Conservation (phyloP, 176 grass and related monocot species). For the Ampelocalamus luodianensis region DNA sequence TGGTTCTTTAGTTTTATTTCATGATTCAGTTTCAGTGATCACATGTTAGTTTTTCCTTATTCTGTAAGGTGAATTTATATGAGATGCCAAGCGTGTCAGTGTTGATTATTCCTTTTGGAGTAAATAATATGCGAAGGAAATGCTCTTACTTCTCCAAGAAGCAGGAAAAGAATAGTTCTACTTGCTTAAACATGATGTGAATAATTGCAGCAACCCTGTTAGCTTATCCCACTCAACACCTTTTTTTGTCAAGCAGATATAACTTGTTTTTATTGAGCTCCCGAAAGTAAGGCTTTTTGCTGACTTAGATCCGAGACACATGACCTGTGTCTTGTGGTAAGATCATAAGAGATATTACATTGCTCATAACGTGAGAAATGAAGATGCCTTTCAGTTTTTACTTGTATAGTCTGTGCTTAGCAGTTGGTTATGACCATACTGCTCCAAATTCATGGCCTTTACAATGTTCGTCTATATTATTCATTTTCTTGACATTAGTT, state of each 20-base stretch:
- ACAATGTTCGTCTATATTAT: background rate
- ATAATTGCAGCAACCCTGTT: background rate
- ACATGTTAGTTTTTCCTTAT: slow-evolving; percentile 17
- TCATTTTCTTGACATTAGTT: slow-evolving; percentile 17
- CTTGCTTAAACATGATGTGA: background rate
- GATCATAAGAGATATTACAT: background rate
- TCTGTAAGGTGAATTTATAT: slow-evolving; percentile 16
- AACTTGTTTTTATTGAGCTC: background rate
- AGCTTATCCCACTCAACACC: background rate
- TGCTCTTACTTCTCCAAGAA: slow-evolving; percentile 10
- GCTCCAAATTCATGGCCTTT: background rate
- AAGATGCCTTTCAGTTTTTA: background rate
- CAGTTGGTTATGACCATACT: background rate
- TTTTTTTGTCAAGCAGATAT: slow-evolving; percentile 11
- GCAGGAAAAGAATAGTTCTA: slow-evolving; percentile 24
- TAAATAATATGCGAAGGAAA: background rate
- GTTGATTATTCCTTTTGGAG: slow-evolving; percentile 3
- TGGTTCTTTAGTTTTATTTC: background rate
- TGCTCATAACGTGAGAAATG: slow-evolving; percentile 21
- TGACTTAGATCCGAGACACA: background rate
- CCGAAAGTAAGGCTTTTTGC: background rate
- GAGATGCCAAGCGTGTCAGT: background rate
- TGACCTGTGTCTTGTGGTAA: slow-evolving; percentile 3
- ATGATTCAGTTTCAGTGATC: slow-evolving; percentile 4
- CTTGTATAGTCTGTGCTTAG: background rate